Evolutionary conservation across 345 rosid genomes (phyloP).

Genomic region (Triadica sebifera): DNA sequence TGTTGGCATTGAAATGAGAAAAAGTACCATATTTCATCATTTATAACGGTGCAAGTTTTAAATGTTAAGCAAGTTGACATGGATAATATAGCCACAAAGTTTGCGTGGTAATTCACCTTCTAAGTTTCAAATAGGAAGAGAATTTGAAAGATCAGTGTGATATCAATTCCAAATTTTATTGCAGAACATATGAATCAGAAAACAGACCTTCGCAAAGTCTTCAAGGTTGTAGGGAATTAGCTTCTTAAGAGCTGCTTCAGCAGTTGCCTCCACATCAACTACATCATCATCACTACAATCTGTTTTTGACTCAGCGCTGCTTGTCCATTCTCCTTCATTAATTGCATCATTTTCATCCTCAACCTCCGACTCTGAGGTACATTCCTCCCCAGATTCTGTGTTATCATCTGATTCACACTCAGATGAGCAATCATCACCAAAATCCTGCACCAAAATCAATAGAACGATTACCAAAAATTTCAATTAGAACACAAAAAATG

Average conservation of each 20-base stretch:
- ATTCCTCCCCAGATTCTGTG: constrained; percentile 59
- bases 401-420: constrained; percentile 72
- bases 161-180: neutral
- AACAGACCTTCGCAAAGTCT: constrained; percentile 71
- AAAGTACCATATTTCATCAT: neutral
- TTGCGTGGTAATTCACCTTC: neutral
- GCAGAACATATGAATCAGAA: neutral
- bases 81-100: neutral
- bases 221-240: constrained; percentile 66
- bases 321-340: constrained; percentile 70
- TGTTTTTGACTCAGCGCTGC: constrained; percentile 60
- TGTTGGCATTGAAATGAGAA: neutral
- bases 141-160: neutral
- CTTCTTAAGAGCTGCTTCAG: constrained; percentile 80
- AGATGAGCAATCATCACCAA: constrained; percentile 59
- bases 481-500: neutral
- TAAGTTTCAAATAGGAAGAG: neutral
- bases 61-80: neutral
- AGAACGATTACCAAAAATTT: constrained; percentile 14
- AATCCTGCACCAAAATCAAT: constrained; percentile 54
- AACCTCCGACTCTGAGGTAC: constrained; percentile 72
- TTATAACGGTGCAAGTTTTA: neutral
- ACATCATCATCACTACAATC: constrained; percentile 71
- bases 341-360: constrained; percentile 75
- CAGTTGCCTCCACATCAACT: constrained; percentile 60